Evolutionary conservation across 108 stramenopile species (phyloP).

Genomic region (Nannochloropsis granulata): DNA sequence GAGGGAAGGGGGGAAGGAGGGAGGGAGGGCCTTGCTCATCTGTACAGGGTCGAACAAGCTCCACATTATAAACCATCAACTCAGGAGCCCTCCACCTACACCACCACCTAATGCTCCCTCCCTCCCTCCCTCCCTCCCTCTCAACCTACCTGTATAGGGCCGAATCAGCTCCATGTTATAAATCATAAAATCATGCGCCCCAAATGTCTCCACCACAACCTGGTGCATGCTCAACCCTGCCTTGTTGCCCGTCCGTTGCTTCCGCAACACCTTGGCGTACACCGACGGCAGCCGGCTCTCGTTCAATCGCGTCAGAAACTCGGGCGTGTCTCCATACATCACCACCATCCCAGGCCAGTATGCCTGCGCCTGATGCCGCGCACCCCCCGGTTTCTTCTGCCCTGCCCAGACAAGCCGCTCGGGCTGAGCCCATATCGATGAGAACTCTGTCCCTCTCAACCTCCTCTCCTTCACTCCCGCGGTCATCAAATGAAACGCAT

Average conservation of each 20-base stretch:
- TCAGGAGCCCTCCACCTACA: too few relatives aligned
- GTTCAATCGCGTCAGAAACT: slow-evolving; percentile 6
- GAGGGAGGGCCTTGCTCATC: background rate
- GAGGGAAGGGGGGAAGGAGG: background rate
- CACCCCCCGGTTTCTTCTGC: slow-evolving; percentile 7
- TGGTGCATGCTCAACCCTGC: slow-evolving; percentile 3
- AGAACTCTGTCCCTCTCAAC: slow-evolving; percentile 9
- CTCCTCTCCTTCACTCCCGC: background rate
- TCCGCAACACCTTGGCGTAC: slow-evolving; percentile 15
- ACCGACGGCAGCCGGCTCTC: slow-evolving; percentile 9
- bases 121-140: background rate
- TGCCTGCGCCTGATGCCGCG: background rate
- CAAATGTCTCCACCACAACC: slow-evolving; percentile 22
- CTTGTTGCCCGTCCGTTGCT: slow-evolving; percentile 7
- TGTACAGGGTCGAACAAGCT: background rate
- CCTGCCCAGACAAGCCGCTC: slow-evolving; percentile 18
- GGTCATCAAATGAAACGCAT: background rate
- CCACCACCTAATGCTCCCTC: background rate
- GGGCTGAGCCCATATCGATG: slow-evolving; percentile 18
- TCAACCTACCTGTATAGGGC: background rate
- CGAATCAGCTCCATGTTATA: slow-evolving; percentile 3
- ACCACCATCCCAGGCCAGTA: slow-evolving; percentile 28
- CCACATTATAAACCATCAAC: background rate
- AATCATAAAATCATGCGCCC: slow-evolving; percentile 17
- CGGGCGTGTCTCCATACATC: slow-evolving; percentile 13